Base-by-base conservation (phyloP, 1,284 basidiomycete species). In the Ganoderma lingzhi region DNA sequence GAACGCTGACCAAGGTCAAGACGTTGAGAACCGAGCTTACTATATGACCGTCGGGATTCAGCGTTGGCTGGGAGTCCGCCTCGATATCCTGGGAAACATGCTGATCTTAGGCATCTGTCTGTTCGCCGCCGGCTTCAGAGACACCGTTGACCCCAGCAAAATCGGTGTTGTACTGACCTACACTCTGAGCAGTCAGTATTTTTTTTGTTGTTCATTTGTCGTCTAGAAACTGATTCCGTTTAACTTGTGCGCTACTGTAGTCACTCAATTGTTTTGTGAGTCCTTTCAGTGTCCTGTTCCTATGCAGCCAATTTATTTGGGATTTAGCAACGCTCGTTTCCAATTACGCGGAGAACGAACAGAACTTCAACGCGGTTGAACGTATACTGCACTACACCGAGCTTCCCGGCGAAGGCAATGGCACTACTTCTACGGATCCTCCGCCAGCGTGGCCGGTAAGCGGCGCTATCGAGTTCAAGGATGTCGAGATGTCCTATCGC, bases 101-200 rank as follows among this genome's bases (percentile, higher is more conserved):
- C 81, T 96, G n/a, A 85, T 93, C 17, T 86, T 96, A 56, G 89
- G 89, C 0, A 93, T 95, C 64, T 90, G 85, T 5, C 80, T 96
- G 6, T 90, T 91, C 75, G 88, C 87, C 9, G 85, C 88, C 45
- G 88, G 87, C 1, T 87, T 87, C 74, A 79, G 88, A n/a, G 78
- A 80, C 61, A 80, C 83, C 0, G 85, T 88, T 15, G 77, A 83
- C 68, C 86, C 87, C 0, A 81, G 83, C 19, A 85, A 85, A 71
- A 85, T 88, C 68, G 90, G 89, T 56, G 88, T 92, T 0, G 90
- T 91, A 0, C 74, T 92, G 41, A 85, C 89, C 0, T 92, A 92
- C 75, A 87, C 88, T 0, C 78, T 92, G 28, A 82, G 83, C 76
- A 88, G 89, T 90, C 75, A 78, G 87, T 84, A 17, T 8, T 3